A percentile compares a stretch with the other conserved stretches of the same genome.
These are phyloP conservation scores for Biancaea sappan DNA, from an alignment of 306 rosid genomes.

Conservation along the genomic window DNA sequence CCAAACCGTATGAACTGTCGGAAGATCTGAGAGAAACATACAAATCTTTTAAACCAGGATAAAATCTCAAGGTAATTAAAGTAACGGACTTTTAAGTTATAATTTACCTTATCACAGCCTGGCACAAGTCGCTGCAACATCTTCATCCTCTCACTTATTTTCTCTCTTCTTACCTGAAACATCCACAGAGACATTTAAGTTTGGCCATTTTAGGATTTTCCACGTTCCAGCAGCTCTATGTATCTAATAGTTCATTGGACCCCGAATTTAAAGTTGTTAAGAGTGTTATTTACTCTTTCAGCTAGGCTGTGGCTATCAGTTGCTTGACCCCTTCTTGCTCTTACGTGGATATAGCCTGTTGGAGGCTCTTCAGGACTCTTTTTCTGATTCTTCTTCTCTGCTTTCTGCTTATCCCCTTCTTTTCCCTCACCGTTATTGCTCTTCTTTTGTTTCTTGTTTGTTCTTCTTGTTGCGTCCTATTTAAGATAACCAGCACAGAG, in stretches of 20 bases:
- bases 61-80: slow-evolving; percentile 27
- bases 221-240: not conserved
- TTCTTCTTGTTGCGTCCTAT: slow-evolving; percentile 45
- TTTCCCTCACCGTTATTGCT: slow-evolving; percentile 37
- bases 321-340: slow-evolving; percentile 99
- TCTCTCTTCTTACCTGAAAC: slow-evolving; percentile 93
- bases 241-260: not conserved
- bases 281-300: slow-evolving; percentile 72
- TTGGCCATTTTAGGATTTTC: slow-evolving; percentile 8
- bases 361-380: slow-evolving; percentile 60
- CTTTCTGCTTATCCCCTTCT: slow-evolving; percentile 42
- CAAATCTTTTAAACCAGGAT: not conserved
- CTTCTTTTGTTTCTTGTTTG: slow-evolving; percentile 63
- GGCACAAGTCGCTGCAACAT: slow-evolving; percentile 85
- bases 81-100: slow-evolving; percentile 20
- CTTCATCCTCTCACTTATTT: slow-evolving; percentile 96
- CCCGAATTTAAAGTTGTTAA: slow-evolving; percentile 14
- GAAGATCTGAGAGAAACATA: slow-evolving; percentile 27
- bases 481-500: slow-evolving; percentile 8
- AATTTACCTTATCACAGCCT: slow-evolving; percentile 88
- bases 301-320: slow-evolving; percentile 99
- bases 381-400: slow-evolving; percentile 45
- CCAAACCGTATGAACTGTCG: slow-evolving; percentile 56
- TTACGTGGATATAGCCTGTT: slow-evolving; percentile 81
- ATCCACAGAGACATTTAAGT: slow-evolving; percentile 30